phyloP scores from a whole-genome alignment of 805 yeast species.

The Metschnikowia shivogae region DNA sequence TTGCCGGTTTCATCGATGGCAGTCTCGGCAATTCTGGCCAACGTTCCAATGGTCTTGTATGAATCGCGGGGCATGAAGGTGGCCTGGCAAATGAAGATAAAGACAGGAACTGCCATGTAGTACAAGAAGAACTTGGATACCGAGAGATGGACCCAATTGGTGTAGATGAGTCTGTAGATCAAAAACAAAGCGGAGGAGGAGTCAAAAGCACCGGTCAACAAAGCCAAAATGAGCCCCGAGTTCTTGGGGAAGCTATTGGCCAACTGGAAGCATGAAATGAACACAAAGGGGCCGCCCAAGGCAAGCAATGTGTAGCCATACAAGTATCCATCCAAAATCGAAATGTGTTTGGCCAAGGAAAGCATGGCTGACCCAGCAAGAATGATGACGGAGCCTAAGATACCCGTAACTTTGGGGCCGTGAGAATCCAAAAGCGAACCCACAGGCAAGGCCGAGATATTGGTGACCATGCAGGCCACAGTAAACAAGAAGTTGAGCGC shows the following conservation, averaged over 20 bases:
- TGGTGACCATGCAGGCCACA: conserved; percentile 80
- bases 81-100: conserved; percentile 69
- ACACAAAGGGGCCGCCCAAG: conserved; percentile 90
- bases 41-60: conserved; percentile 65
- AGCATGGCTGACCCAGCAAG: conserved; percentile 51
- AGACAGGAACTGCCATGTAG: conserved; percentile 73
- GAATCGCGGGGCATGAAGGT: conserved; percentile 76
- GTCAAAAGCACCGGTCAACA: conserved; percentile 92
- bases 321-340: conserved; percentile 59
- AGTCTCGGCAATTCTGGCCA: conserved; percentile 66
- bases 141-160: conserved; percentile 35
- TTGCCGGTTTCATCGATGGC: conserved; percentile 71
- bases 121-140: conserved; percentile 58
- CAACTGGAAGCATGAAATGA: conserved; percentile 84
- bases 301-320: conserved; percentile 75
- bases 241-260: conserved; percentile 81
- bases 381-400: conserved; percentile 63
- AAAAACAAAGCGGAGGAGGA: conserved; percentile 86
- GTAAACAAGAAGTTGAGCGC: conserved; percentile 81
- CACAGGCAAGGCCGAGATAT: conserved; percentile 75
- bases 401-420: conserved; percentile 80
- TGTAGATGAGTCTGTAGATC: conserved; percentile 64
- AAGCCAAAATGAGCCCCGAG: conserved; percentile 77
- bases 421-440: conserved; percentile 72
- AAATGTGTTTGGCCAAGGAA: conserved; percentile 34